These are phyloP conservation scores for Anthostomella pinea DNA, from an alignment of 2,329 filamentous ascomycete species.

Conservation along the genomic window DNA sequence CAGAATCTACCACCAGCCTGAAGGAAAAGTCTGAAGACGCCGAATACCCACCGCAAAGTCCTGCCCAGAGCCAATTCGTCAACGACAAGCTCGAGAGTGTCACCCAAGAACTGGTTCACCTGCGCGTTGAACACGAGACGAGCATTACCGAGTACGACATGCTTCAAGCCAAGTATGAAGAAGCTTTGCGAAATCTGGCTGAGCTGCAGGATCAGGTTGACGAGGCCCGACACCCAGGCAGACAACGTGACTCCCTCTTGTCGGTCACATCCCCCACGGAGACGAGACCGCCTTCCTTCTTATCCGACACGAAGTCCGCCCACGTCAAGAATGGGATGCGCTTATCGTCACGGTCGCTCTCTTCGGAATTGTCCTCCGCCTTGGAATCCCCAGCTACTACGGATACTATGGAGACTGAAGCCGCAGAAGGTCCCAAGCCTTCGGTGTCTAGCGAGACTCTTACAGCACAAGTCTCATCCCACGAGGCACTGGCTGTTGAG, in stretches of 20 bases:
- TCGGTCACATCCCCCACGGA: conserved; percentile 49
- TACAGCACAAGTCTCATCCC: conserved; percentile 31
- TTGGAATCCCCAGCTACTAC: conserved; percentile 69
- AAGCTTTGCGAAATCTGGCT: conserved; percentile 76
- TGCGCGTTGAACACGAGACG: conserved; percentile 85
- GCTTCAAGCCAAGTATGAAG: conserved; percentile 85
- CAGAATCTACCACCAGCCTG: no score
- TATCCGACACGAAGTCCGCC: conserved; percentile 71
- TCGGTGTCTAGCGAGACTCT: conserved; percentile 37
- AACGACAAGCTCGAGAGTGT: conserved; percentile 90
- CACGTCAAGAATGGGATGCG: conserved; percentile 63
- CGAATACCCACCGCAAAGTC: conserved; percentile 56
- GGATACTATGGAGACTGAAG: conserved; percentile 61
- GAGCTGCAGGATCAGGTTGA: conserved; percentile 84
- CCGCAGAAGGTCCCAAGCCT: conserved; percentile 52
- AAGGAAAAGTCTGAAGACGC: conserved; percentile 5
- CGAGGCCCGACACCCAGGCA: conserved; percentile 65
- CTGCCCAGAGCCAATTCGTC: conserved; percentile 80
- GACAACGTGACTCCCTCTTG: conserved; percentile 53
- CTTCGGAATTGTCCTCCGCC: conserved; percentile 87
- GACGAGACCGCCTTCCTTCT: conserved; percentile 74
- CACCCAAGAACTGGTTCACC: conserved; percentile 85
- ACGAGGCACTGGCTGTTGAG: conserved; percentile 57
- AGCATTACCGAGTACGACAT: conserved; percentile 78
- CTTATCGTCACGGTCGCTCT: conserved; percentile 86